A percentile compares a stretch with the other conserved stretches of the same genome.
Evolutionary conservation across 176 grass and related monocot genomes (phyloP).

Genomic region (Juncus inflexus): DNA sequence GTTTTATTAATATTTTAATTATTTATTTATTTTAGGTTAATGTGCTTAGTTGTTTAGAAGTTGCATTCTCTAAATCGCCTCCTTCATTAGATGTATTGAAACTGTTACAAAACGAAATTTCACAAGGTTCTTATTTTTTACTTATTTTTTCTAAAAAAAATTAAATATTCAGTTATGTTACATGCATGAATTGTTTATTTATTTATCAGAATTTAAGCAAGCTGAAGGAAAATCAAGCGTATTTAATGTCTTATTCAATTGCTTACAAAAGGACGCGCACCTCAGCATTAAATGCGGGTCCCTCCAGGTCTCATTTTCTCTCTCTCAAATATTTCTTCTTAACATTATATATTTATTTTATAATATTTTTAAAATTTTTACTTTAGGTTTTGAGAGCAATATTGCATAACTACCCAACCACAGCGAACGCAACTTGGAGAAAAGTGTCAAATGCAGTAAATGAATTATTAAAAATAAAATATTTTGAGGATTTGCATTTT

Average conservation of each 20-base stretch:
- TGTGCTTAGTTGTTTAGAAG: constrained; percentile 78
- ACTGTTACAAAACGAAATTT: constrained; percentile 50
- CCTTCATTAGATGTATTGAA: constrained; percentile 61
- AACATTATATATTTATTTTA: constrained; percentile 3
- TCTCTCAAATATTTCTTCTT: not conserved
- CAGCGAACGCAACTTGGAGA: constrained; percentile 55
- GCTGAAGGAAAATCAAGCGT: constrained; percentile 45
- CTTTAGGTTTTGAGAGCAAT: constrained; percentile 60
- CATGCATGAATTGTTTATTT: constrained; percentile 22
- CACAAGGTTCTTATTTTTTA: constrained; percentile 40
- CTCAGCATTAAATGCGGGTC: constrained; percentile 61
- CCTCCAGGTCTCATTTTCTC: constrained; percentile 53
- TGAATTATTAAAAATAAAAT: constrained; percentile 53
- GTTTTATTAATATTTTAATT: constrained; percentile 10
- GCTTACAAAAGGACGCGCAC: constrained; percentile 49
- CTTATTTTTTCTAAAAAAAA: constrained; percentile 11
- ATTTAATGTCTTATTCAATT: constrained; percentile 56
- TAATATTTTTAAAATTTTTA: not conserved
- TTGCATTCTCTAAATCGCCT: constrained; percentile 71
- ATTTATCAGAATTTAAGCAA: constrained; percentile 35
- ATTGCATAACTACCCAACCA: constrained; percentile 79
- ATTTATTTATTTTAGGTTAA: constrained; percentile 48
- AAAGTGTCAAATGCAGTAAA: constrained; percentile 43
- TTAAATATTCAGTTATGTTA: not conserved
- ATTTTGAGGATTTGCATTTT: constrained; percentile 35